Percentiles rank a stretch among this genome's conserved stretches.
These are phyloP conservation scores for Gigaspora rosea DNA, from an alignment of 192 early-diverging fungal species.

Conservation along the genomic window DNA sequence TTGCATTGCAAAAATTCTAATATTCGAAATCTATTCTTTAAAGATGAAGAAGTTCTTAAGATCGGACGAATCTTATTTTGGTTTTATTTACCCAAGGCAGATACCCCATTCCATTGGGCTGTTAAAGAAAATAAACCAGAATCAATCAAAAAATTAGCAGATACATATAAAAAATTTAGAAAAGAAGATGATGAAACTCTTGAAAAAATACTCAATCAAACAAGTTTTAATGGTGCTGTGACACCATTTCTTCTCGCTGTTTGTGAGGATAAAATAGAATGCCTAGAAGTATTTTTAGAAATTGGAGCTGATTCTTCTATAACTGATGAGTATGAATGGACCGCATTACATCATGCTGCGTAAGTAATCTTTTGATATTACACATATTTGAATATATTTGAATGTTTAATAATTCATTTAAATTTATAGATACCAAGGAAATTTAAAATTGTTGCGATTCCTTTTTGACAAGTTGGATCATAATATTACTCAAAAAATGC, in stretches of 20 bases:
- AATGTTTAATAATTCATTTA: not conserved
- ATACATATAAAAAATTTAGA: not conserved
- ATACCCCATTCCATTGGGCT: slow-evolving; percentile 30
- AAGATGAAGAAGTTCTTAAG: not conserved
- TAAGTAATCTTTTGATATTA: not conserved
- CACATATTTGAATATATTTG: too few relatives aligned
- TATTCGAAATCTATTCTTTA: not conserved
- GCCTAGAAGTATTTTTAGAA: slow-evolving; percentile 10
- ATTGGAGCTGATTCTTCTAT: slow-evolving; percentile 12
- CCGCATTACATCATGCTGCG: slow-evolving; percentile 4
- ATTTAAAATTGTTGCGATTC: not conserved
- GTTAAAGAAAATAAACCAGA: slow-evolving; percentile 3
- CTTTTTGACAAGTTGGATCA: not conserved
- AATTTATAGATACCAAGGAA: not conserved
- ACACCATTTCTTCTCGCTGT: slow-evolving; percentile 8
- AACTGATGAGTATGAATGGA: not conserved
- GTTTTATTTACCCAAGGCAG: not conserved
- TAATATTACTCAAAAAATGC: not conserved
- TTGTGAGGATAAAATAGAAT: not conserved
- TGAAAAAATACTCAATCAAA: not conserved
- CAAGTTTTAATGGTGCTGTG: not conserved
- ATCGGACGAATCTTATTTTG: slow-evolving; percentile 1
- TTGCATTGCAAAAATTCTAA: not conserved
- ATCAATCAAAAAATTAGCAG: not conserved
- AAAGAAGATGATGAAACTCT: not conserved